Evolutionary conservation across 1,284 basidiomycete genomes (phyloP).

Genomic region (Porodaedalea pini): DNA sequence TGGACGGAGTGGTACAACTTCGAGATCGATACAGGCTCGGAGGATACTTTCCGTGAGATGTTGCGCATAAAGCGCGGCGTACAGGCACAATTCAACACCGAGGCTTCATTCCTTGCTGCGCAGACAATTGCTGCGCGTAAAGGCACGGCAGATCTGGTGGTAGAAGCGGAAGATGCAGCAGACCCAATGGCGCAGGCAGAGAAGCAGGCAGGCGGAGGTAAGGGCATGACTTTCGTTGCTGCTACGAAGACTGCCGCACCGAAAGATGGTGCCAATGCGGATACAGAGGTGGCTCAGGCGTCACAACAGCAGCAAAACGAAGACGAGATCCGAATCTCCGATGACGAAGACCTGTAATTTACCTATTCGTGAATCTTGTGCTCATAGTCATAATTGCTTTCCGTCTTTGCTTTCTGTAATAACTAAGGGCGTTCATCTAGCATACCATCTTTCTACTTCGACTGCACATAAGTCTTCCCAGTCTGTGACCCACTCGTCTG

Average conservation of each 20-base stretch:
- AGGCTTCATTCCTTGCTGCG: slow-evolving; percentile 84
- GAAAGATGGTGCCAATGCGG: slow-evolving; percentile 29
- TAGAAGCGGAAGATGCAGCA: slow-evolving; percentile 47
- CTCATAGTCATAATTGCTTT: slow-evolving; percentile 1
- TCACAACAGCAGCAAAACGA: slow-evolving; percentile 44
- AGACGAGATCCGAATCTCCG: slow-evolving; percentile 82
- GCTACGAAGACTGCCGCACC: slow-evolving; percentile 46
- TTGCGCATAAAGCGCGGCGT: slow-evolving; percentile 96
- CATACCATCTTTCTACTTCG: slow-evolving; percentile 70
- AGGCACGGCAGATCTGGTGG: slow-evolving; percentile 50
- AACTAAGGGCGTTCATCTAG: slow-evolving; percentile 21
- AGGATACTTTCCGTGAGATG: slow-evolving; percentile 99
- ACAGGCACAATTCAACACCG: slow-evolving; percentile 98
- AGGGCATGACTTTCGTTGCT: slow-evolving; percentile 63
- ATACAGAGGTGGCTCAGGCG: slow-evolving; percentile 27
- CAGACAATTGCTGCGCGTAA: slow-evolving; percentile 73
- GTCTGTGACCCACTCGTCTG: slow-evolving; percentile 60
- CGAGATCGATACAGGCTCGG: slow-evolving; percentile 96
- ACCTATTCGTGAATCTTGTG: slow-evolving; percentile 17
- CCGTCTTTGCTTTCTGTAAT: background rate
- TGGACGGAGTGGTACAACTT: slow-evolving; percentile 98
- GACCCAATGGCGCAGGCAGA: slow-evolving; percentile 74
- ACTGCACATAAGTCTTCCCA: slow-evolving; percentile 74
- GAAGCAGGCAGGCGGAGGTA: slow-evolving; percentile 40
- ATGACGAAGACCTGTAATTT: slow-evolving; percentile 61